These are phyloP conservation scores for Suillus alpinus DNA, from an alignment of 768 basidiomycete genomes.

Conservation along the genomic window DNA sequence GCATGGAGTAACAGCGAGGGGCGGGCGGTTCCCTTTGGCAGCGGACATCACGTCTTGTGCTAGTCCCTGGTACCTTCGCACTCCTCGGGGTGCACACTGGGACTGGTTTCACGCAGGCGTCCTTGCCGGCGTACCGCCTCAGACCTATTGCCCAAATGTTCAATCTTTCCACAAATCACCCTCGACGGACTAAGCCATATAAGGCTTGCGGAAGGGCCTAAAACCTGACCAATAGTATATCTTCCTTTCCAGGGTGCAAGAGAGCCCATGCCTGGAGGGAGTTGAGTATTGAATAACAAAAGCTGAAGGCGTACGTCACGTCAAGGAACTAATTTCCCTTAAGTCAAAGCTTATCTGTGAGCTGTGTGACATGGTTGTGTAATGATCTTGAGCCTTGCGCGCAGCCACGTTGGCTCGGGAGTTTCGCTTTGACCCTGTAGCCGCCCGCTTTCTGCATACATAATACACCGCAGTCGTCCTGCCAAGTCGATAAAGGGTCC, in stretches of 20 bases:
- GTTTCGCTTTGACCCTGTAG: neutral
- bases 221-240: neutral
- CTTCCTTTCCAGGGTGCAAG: neutral
- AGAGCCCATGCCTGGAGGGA: neutral
- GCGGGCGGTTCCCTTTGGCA: neutral
- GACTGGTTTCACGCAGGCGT: neutral
- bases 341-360: neutral
- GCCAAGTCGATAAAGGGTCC: neutral
- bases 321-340: neutral
- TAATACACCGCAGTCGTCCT: neutral
- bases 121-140: neutral
- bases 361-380: neutral
- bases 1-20: neutral
- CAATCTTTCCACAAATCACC: neutral
- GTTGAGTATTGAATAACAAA: neutral
- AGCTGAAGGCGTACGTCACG: neutral
- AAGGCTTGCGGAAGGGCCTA: neutral
- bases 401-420: neutral
- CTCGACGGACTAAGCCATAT: neutral
- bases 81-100: neutral
- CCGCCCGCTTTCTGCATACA: neutral
- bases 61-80: constrained; percentile 2
- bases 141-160: neutral
- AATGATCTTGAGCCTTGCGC: neutral
- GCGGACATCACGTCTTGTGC: neutral